Conservation (phyloP, 768 basidiomycete genomes). For the Candolleomyces eurysporus region DNA sequence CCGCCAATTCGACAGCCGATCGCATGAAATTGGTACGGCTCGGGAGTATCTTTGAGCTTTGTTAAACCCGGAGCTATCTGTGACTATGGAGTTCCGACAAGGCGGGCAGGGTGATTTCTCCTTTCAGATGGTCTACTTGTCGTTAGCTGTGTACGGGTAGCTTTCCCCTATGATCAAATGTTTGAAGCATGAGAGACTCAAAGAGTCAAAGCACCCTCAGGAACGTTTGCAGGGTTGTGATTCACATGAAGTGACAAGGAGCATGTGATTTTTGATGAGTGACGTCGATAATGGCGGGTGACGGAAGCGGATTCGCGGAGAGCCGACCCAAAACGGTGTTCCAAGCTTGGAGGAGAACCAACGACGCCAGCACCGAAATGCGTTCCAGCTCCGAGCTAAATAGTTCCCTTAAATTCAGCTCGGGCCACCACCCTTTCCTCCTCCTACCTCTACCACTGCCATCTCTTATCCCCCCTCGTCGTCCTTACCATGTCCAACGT, state of each 20-base stretch:
- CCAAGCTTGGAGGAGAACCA: conserved; percentile 22
- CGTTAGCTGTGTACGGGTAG: too few species aligned
- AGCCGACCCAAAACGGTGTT: conserved; percentile 33
- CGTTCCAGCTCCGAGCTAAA: conserved; percentile 6
- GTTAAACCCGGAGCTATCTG: too few species aligned
- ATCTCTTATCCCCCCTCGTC: conserved; percentile 5
- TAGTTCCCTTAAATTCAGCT: conserved; percentile 1
- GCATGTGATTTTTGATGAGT: conserved; percentile 15
- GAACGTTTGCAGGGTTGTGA: not conserved
- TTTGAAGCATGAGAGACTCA: too few species aligned
- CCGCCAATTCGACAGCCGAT: too few species aligned
- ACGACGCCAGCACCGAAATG: not conserved
- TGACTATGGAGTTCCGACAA: too few species aligned
- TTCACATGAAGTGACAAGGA: not conserved
- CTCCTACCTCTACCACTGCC: conserved; percentile 9
- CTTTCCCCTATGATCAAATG: too few species aligned
- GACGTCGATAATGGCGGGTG: conserved; percentile 50
- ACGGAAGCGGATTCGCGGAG: conserved; percentile 35
- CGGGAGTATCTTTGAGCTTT: too few species aligned
- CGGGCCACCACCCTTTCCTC: not conserved
- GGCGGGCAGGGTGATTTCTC: too few species aligned
- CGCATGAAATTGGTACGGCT: too few species aligned
- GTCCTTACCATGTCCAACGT: conserved; percentile 38
- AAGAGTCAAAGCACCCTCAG: not conserved
- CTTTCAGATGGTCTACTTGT: too few species aligned